Evolutionary conservation across 2,329 filamentous ascomycete genomes (phyloP).

Genomic region (Aspergillus brunneoviolaceus): DNA sequence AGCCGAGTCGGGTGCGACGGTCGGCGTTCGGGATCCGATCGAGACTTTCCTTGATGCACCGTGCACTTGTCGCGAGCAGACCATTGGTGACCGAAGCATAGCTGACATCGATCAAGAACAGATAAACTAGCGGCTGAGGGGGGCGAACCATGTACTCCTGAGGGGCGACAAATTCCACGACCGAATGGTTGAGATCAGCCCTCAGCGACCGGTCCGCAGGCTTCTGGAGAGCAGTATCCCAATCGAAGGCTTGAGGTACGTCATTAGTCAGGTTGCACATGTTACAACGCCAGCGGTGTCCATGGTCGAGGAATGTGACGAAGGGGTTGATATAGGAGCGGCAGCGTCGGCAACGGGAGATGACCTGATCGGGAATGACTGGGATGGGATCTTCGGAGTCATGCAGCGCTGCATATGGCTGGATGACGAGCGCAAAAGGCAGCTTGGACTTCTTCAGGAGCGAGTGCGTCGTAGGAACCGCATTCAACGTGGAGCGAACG

Average conservation of each 20-base stretch:
- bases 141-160: slow-evolving; percentile 99
- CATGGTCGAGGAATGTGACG: slow-evolving; percentile 93
- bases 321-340: slow-evolving; percentile 98
- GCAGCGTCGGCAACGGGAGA: slow-evolving; percentile 92
- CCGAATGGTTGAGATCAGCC: slow-evolving; percentile 90
- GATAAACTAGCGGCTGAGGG: slow-evolving; percentile 90
- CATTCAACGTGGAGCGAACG: slow-evolving; percentile 91
- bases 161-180: slow-evolving; percentile 95
- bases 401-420: slow-evolving; percentile 90
- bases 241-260: slow-evolving; percentile 98
- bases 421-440: slow-evolving; percentile 92
- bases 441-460: slow-evolving; percentile 95
- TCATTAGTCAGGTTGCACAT: slow-evolving; percentile 99
- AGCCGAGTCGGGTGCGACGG: slow-evolving; percentile 84
- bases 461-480: slow-evolving; percentile 86
- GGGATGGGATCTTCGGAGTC: slow-evolving; percentile 90
- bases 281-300: slow-evolving; percentile 97
- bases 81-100: slow-evolving; percentile 86
- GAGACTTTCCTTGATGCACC: slow-evolving; percentile 91
- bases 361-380: slow-evolving; percentile 93
- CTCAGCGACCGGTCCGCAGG: slow-evolving; percentile 89
- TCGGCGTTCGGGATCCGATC: slow-evolving; percentile 98
- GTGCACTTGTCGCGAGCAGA: slow-evolving; percentile 84
- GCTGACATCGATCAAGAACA: slow-evolving; percentile 94
- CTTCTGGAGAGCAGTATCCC: slow-evolving; percentile 91